phyloP scores from a whole-genome alignment of 495 filamentous ascomycete species.

The Penicillium mononematosum region DNA sequence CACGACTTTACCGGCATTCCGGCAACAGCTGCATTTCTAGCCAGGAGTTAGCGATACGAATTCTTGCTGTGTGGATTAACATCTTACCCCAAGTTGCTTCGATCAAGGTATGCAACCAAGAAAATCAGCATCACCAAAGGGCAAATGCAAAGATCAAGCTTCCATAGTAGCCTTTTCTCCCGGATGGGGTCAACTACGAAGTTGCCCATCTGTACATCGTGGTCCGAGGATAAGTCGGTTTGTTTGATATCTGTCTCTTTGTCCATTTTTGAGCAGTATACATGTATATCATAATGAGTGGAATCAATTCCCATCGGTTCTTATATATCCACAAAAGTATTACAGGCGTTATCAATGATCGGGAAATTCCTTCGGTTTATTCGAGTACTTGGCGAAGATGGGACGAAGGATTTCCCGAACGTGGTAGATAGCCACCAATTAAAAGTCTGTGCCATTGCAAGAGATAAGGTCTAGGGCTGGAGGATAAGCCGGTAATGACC shows the following conservation, averaged over 20 bases:
- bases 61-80: not conserved
- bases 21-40: constrained; percentile 20
- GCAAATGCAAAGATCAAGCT: constrained; percentile 20
- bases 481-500: not conserved
- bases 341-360: constrained; percentile 4
- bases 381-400: constrained; percentile 6
- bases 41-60: not conserved
- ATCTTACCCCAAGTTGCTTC: constrained; percentile 19
- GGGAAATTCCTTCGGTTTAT: constrained; percentile 18
- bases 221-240: constrained; percentile 8
- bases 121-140: constrained; percentile 19
- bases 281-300: not conserved
- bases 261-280: constrained; percentile 1
- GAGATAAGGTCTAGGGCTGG: constrained; percentile 5
- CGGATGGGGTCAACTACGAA: constrained; percentile 12
- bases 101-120: constrained; percentile 17
- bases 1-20: constrained; percentile 15
- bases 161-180: constrained; percentile 15
- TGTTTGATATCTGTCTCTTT: constrained; percentile 15
- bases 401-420: constrained; percentile 9
- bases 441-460: not conserved
- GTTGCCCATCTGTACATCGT: constrained; percentile 18
- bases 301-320: not conserved
- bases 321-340: constrained; percentile 1
- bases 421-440: not conserved